phyloP scores from a whole-genome alignment of 257 asterid species.

The Paulownia fortunei region DNA sequence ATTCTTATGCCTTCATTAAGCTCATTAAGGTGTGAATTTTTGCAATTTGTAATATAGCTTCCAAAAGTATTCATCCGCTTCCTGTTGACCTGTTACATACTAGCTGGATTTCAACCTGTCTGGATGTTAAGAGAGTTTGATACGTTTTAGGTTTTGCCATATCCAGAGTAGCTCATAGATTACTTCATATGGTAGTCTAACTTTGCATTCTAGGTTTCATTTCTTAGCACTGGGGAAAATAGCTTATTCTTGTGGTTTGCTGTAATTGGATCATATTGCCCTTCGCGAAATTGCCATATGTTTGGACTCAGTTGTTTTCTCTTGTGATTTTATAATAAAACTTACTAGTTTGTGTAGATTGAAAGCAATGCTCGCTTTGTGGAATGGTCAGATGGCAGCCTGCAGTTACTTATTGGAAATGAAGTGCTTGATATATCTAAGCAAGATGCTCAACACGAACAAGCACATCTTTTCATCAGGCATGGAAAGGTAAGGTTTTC shows the following conservation, averaged over 20 bases:
- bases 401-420: constrained; percentile 91
- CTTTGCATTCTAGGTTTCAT: constrained; percentile 23
- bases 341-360: constrained; percentile 49
- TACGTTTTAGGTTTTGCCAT: neutral
- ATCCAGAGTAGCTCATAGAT: constrained; percentile 6
- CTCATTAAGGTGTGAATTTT: neutral
- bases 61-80: neutral
- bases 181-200: neutral
- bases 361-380: constrained; percentile 99
- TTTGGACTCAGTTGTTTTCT: neutral
- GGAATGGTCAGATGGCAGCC: constrained; percentile 99
- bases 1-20: constrained; percentile 14
- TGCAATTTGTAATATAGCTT: neutral
- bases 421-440: constrained; percentile 96
- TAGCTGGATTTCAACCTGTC: neutral
- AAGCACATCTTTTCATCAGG: constrained; percentile 90
- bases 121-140: neutral
- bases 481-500: constrained; percentile 76
- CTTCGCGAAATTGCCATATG: neutral
- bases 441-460: constrained; percentile 96
- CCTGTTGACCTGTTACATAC: neutral
- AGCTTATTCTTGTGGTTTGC: neutral
- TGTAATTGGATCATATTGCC: constrained; percentile 14
- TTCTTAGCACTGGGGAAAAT: neutral
- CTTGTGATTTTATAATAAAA: neutral